Base-by-base conservation (phyloP, 2,329 filamentous ascomycete genomes). In the Cryphonectria nitschkei region DNA sequence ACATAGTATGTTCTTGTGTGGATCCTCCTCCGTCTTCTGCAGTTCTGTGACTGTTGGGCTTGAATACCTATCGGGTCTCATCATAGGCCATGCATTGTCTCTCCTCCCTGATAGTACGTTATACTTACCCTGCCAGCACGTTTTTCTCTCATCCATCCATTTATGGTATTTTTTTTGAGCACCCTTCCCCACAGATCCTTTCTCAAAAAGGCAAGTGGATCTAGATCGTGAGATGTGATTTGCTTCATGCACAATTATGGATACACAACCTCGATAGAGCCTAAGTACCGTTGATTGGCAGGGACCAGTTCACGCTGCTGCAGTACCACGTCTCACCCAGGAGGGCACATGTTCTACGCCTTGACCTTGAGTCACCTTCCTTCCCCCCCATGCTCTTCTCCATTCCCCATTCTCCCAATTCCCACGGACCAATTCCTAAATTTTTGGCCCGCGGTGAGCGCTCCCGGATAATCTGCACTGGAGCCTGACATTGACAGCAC, bases 401-500 rank as follows among this genome's bases (percentile, higher is more conserved):
- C 61, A 43, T 19, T 41, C 22, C 61, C 34, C 46, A 50, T 50
- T 50, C 2, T 50, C 46, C 19, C 46, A 50, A 50, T n/a, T 50
- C 46, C 46, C 46, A 50, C 46, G 46, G 46, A 50, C 46, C 46
- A 50, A 22, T 50, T 50, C 16, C 46, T 50, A 50, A 50, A 64
- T 41, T 46, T 64, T 41, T 41, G 34, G 50, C 50, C 65, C 66
- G 66, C 66, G 66, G 56, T 68, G 66, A 68, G 66, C 54, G 66
- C 66, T n/a, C 41, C 56, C 65, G 66, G 66, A 50, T 50, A 37
- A 62, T 26, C 26, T 50, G 14, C 43, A 37, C 63, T 65, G 64
- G 66, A 62, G 41, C 63, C 63, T 65, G 63, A 65, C 63, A 16
- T 56, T 67, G 65, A 67, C 65, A 68, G 66, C 66, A 62, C 66